Evolutionary conservation across 768 basidiomycete species (phyloP), one percentile per base, ranked within the genome.

Genomic region (Leccinum longicurvipes): DNA sequence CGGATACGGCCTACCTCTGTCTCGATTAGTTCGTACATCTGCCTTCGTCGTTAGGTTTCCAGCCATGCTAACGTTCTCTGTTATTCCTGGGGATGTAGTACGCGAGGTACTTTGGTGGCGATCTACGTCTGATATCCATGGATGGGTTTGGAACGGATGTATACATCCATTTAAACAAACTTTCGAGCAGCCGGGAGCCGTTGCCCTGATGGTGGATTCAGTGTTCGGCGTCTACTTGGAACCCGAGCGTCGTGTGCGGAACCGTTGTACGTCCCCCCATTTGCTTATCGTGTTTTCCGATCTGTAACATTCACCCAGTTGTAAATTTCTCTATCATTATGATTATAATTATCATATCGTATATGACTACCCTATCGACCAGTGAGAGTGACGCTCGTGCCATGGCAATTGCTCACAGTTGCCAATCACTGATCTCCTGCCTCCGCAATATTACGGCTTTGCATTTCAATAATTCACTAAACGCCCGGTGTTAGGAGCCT

Each of bases 141-240:
- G 97, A 99, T 60, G 96, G 97, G n/a, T 93, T 90, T 66, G 93
- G 93, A 10, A 93, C 91, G 32, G 93, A 96, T 67, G 90, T 94
- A 3, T 96, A 95, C 68, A 93, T 96, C 59, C 93, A 95, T 69
- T 74, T 94, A 51, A 94, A 94, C 68, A 80, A 87, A 47, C 79
- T 94, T 15, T 91, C 89, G 10, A 91, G 65, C n/a, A 66, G 66
- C 54, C 65, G 56, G 46, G 65, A 66, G 25, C 65, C 65, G 14
- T 50, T 67, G 31, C 65, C 66, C 14, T 67, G 59, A 67, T 12
- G 36, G 1, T 17, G 15, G n/a, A 19, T 41, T 19, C n/a, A 5
- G 19, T 12, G 31, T 36, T 10, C 29, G 4, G 19, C 10, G n/a
- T 14, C 24, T 21, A 17, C 36, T n/a, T 23, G 6, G n/a, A 14